Base-by-base conservation (phyloP, 1,139 yeast species). In the Yamadazyma atlantica region DNA sequence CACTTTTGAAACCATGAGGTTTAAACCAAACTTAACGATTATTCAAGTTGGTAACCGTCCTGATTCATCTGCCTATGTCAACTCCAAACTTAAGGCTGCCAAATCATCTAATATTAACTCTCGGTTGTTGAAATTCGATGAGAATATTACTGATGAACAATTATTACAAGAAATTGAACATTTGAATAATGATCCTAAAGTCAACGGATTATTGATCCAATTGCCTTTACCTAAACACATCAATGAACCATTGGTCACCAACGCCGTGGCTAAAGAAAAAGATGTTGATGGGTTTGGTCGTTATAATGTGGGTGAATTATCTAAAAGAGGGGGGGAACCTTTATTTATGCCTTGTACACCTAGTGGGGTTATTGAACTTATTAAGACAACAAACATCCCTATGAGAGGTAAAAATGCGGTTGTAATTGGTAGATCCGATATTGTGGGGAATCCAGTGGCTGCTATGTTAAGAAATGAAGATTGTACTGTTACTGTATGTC, bases 281-380 rank as follows among this genome's bases (percentile, higher is more conserved):
- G 94, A 85, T 53, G 90, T 85, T 24, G 94, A 85, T 61, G 94
- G 94, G 1, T 83, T 85, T 52, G 85, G 82, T 37, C 80, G 85
- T 45, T 75, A 72, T 58, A 85, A 85, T 55, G 82, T 82, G 41
- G 94, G 92, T 39, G 92, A 85, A 50, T 69, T 85, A 44, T 72
- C 85, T 43, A 84, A 84, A 57, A 78, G 79, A 55, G 85, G 83
- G 38, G 90, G 90, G n/a, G 57, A 62, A 16, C 88, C 92, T 18
- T 61, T 69, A 46, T 83, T 82, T 58, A 72, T 80, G 48, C 94
- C 94, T 31, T 85, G 94, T 57, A 85, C 94, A 10, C 94, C 94
- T 37, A 78, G 79, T 55, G 94, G 92, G 40, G 78, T 83, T 41
- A 77, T 85, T 58, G 82, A 79, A 54, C 64, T 85, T 53, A 66